Evolutionary conservation across 1,284 basidiomycete genomes (phyloP).

Genomic region (Cutaneotrichosporon cutaneum): DNA sequence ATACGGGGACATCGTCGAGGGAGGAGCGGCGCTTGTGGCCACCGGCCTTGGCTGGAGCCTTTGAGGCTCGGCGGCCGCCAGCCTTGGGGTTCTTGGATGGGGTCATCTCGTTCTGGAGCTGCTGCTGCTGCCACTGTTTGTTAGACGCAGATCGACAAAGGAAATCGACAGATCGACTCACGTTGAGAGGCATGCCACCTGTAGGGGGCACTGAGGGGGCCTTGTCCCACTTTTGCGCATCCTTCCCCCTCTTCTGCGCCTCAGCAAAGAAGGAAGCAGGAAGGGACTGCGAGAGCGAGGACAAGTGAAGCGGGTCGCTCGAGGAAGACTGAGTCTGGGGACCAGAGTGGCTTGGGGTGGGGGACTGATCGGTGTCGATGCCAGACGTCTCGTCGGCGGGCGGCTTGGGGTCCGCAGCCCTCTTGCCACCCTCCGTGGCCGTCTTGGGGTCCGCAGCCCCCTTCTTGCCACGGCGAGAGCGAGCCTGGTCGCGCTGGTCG

Average conservation of each 20-base stretch:
- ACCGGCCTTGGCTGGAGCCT: conserved; percentile 16
- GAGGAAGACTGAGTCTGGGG: neutral
- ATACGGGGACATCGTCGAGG: conserved; percentile 27
- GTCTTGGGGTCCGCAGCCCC: neutral
- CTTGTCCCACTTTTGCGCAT: conserved; percentile 43
- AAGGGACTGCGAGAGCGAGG: conserved; percentile 16
- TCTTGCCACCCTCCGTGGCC: neutral
- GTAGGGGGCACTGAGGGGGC: conserved; percentile 26
- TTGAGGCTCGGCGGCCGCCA: conserved; percentile 21
- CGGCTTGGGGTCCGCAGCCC: neutral
- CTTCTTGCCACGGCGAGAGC: conserved; percentile 16
- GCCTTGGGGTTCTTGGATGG: conserved; percentile 18
- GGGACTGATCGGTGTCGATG: neutral
- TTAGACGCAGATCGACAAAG: neutral
- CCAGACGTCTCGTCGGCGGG: neutral
- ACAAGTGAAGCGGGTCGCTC: conserved; percentile 9
- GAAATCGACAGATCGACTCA: neutral
- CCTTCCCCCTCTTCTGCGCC: neutral
- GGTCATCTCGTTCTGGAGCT: conserved; percentile 29
- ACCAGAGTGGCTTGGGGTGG: neutral
- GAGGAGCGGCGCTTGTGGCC: conserved; percentile 32
- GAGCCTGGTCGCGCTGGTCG: neutral
- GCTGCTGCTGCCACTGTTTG: conserved; percentile 43
- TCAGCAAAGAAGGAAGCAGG: conserved; percentile 22
- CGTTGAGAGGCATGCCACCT: conserved; percentile 30